Base-by-base conservation (phyloP, 176 grass and related monocot genomes). In the Cenchrus fungigraminus region DNA sequence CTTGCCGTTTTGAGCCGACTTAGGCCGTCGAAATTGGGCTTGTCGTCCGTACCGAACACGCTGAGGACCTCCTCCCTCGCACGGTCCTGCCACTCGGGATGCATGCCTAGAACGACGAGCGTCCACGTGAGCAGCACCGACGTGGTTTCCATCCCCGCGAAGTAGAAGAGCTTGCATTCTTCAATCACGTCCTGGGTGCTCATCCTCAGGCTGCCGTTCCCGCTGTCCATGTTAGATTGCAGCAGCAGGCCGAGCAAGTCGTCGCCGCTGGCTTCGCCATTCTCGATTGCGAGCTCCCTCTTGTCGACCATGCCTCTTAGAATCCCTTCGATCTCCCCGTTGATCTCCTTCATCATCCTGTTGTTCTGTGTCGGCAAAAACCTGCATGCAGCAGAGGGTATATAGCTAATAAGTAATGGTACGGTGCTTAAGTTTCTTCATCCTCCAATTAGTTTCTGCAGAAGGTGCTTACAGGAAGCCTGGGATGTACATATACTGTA, bases 101-200 rank as follows among this genome's bases (percentile, higher is more conserved):
- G 82, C 79, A 89, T 90, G 51, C 83, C 9, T 2, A 97, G 84
- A 0, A 79, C 8, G 65, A 97, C 37, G 12, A 97, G 29, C 0
- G 94, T 97, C 91, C 91, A 97, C 0, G 94, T 97, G 44, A 97
- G 82, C 40, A 94, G 28, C 6, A 89, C 75, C 4, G 91, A 89
- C 0, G 94, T 92, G 12, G 94, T 97, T 17, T 97, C 94, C 78
- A 90, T 88, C 4, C 94, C 91, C 0, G 94, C 89, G 47, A 97
- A 84, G 82, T 94, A 97, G 80, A 97, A 97, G 25, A 94, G 73
- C 79, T 97, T 97, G 82, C 94, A 94, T 83, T 97, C 94, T 81
- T 94, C 89, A 0, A 94, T 74, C 73, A 97, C 86, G n/a, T 93
- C 94, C 34, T 97, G 91, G 0, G 55, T 89, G 16, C 78, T 93